Evolutionary conservation across 306 rosid genomes (phyloP).

Genomic region (Trifolium dubium): DNA sequence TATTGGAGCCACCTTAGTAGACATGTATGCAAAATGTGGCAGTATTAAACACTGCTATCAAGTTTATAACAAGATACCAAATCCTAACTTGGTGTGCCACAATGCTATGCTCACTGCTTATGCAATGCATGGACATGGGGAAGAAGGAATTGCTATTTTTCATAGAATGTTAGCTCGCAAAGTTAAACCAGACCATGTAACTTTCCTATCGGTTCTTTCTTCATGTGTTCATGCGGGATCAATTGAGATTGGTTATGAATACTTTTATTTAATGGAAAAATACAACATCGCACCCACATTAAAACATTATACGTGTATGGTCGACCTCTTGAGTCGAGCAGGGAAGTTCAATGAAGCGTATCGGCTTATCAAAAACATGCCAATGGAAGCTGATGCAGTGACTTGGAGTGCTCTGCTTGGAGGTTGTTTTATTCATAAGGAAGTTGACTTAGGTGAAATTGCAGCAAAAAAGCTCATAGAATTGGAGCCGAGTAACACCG

Average conservation of each 20-base stretch:
- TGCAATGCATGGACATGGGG: slow-evolving; percentile 63
- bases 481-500: slow-evolving; percentile 59
- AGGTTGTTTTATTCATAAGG: slow-evolving; percentile 56
- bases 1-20: slow-evolving; percentile 58
- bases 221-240: slow-evolving; percentile 63
- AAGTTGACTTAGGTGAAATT: slow-evolving; percentile 53
- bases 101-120: slow-evolving; percentile 68
- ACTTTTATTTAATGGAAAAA: slow-evolving; percentile 53
- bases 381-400: slow-evolving; percentile 64
- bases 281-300: slow-evolving; percentile 53
- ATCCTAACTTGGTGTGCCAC: slow-evolving; percentile 61
- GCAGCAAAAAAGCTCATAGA: slow-evolving; percentile 58
- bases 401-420: slow-evolving; percentile 62
- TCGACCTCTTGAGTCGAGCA: slow-evolving; percentile 67
- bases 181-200: slow-evolving; percentile 59
- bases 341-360: slow-evolving; percentile 52
- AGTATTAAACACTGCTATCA: slow-evolving; percentile 47
- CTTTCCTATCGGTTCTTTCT: slow-evolving; percentile 44
- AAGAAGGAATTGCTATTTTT: slow-evolving; percentile 53
- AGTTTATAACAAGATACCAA: slow-evolving; percentile 54
- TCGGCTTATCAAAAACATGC: slow-evolving; percentile 50
- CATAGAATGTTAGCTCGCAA: slow-evolving; percentile 28
- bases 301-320: slow-evolving; percentile 67
- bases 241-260: slow-evolving; percentile 50
- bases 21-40: slow-evolving; percentile 74